A percentile compares a stretch with the other conserved stretches of the same genome.
Evolutionary conservation across 352 stramenopile species (phyloP).

Genomic region (Phytopythium aichiense): DNA sequence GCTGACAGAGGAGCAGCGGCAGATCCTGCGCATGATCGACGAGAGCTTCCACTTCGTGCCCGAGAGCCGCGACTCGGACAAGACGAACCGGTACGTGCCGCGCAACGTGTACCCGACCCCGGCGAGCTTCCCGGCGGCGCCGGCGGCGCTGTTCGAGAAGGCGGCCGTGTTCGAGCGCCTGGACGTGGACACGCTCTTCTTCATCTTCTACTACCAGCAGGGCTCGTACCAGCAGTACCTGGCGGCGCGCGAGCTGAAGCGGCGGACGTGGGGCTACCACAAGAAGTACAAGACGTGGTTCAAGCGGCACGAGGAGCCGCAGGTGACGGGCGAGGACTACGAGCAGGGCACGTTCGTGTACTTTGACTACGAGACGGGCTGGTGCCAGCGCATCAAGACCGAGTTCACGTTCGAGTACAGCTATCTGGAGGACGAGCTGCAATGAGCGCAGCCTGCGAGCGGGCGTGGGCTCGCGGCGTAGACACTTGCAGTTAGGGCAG

Average conservation of each 20-base stretch:
- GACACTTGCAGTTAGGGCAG: not conserved
- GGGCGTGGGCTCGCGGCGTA: not conserved
- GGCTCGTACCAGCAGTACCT: conserved; percentile 99
- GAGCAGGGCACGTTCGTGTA: conserved; percentile 99
- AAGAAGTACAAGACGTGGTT: conserved; percentile 99
- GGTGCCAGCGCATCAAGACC: conserved; percentile 98
- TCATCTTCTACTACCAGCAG: conserved; percentile 99
- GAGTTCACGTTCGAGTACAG: conserved; percentile 99
- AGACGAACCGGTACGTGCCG: conserved; percentile 90
- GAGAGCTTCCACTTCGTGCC: conserved; percentile 92
- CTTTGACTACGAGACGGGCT: conserved; percentile 99
- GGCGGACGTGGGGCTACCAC: conserved; percentile 98
- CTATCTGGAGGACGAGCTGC: conserved; percentile 93
- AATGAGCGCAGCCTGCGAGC: conserved; percentile 14
- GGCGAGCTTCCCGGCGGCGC: conserved; percentile 85
- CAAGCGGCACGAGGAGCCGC: conserved; percentile 96
- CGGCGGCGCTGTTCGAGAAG: conserved; percentile 92
- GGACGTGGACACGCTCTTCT: conserved; percentile 98
- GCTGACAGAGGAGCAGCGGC: conserved; percentile 76
- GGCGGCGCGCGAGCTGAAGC: conserved; percentile 97
- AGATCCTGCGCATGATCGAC: conserved; percentile 79
- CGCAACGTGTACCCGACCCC: conserved; percentile 94
- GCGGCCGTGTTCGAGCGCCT: conserved; percentile 96
- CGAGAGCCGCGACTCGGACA: conserved; percentile 87
- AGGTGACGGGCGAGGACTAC: conserved; percentile 97